Conservation (phyloP, 352 stramenopile species). For the Phytophthora niederhauseri region DNA sequence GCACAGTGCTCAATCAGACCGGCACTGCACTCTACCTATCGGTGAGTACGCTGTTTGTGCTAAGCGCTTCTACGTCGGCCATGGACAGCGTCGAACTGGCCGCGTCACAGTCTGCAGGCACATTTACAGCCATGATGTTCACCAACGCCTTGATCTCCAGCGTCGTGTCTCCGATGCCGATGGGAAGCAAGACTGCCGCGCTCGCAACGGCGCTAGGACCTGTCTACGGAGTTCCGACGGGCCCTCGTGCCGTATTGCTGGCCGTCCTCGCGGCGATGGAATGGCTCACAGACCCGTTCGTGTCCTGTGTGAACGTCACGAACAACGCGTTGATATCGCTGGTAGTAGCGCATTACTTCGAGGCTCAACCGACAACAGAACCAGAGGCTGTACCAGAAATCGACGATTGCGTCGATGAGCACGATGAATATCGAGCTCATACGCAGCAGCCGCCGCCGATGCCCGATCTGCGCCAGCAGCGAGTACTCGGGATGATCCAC, state of each 20-base stretch:
- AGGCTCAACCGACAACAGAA: conserved; percentile 39
- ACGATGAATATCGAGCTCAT: not conserved
- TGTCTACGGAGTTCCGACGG: conserved; percentile 47
- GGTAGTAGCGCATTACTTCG: conserved; percentile 57
- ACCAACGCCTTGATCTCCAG: conserved; percentile 45
- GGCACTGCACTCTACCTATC: conserved; percentile 65
- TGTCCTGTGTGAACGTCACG: conserved; percentile 58
- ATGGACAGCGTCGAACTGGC: conserved; percentile 21
- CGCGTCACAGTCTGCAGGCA: conserved; percentile 30
- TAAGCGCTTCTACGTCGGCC: conserved; percentile 32
- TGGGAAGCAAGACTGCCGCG: conserved; percentile 36
- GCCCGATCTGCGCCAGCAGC: conserved; percentile 18
- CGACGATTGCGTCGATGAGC: not conserved
- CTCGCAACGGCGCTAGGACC: conserved; percentile 50
- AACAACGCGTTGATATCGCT: conserved; percentile 55
- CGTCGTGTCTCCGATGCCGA: conserved; percentile 48
- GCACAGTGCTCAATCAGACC: conserved; percentile 65
- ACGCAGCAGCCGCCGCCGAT: not conserved
- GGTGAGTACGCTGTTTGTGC: conserved; percentile 49
- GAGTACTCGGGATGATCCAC: conserved; percentile 20
- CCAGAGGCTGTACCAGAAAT: conserved; percentile 1
- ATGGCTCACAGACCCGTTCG: conserved; percentile 63
- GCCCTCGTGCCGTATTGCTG: conserved; percentile 37
- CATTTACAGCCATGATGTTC: conserved; percentile 42
- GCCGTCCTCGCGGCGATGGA: conserved; percentile 53